A percentile compares a stretch with the other conserved stretches of the same genome.
phyloP scores from a whole-genome alignment of 345 rosid species.

The Stellera chamaejasme region DNA sequence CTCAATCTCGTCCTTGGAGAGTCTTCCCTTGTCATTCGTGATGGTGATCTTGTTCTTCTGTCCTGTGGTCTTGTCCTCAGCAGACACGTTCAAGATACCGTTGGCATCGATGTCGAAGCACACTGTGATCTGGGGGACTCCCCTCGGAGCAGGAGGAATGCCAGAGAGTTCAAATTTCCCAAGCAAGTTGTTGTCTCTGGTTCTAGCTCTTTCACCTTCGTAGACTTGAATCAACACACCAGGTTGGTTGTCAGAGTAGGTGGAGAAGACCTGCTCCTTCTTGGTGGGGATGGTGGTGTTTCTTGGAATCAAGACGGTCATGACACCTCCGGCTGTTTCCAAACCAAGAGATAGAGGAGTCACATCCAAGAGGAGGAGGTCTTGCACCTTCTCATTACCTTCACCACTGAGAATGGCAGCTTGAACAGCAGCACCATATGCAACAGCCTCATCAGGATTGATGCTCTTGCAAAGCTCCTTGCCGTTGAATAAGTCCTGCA shows the following conservation, averaged over 20 bases:
- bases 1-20: conserved; percentile 43
- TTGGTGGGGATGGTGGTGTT: conserved; percentile 54
- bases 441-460: conserved; percentile 56
- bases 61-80: conserved; percentile 39
- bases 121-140: conserved; percentile 41
- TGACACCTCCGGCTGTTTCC: conserved; percentile 56
- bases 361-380: conserved; percentile 46
- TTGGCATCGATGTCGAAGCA: conserved; percentile 33
- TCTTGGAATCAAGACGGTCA: conserved; percentile 56
- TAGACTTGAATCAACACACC: conserved; percentile 57
- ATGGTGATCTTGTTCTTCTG: conserved; percentile 53
- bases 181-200: conserved; percentile 47
- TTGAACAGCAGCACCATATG: conserved; percentile 63
- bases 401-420: conserved; percentile 59
- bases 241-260: conserved; percentile 54
- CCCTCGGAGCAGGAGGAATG: conserved; percentile 57
- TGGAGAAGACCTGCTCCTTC: conserved; percentile 52
- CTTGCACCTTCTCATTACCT: conserved; percentile 59
- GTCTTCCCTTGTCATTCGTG: conserved; percentile 44
- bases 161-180: conserved; percentile 60
- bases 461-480: conserved; percentile 57
- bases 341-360: conserved; percentile 47
- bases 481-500: conserved; percentile 50
- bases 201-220: conserved; percentile 51
- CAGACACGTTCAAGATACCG: conserved; percentile 44